Conservation (phyloP, 2,329 filamentous ascomycete species). For the Fusarium irregulare region DNA sequence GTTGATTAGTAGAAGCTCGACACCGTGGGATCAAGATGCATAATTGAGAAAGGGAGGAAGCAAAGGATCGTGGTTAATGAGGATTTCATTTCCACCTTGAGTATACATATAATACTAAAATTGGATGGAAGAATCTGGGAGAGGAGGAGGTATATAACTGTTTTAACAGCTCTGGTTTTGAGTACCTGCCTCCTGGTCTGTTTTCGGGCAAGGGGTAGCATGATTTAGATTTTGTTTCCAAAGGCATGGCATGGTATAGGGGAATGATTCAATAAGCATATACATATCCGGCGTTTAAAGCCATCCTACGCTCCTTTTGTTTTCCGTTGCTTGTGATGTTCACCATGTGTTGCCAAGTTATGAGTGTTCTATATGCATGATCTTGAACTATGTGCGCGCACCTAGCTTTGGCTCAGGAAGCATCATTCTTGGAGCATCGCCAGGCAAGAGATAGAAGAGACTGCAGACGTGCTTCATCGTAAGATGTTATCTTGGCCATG, state of each 20-base stretch:
- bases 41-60: slow-evolving; percentile 26
- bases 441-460: background rate
- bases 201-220: slow-evolving; percentile 14
- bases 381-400: background rate
- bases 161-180: slow-evolving; percentile 29
- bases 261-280: slow-evolving; percentile 25
- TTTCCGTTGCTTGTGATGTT: background rate
- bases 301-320: background rate
- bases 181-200: slow-evolving; percentile 29
- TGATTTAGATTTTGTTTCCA: slow-evolving; percentile 24
- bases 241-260: slow-evolving; percentile 22
- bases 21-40: slow-evolving; percentile 51
- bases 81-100: slow-evolving; percentile 9
- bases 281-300: slow-evolving; percentile 16
- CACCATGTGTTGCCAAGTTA: background rate
- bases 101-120: slow-evolving; percentile 44
- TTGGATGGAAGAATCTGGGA: slow-evolving; percentile 39
- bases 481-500: background rate
- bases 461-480: background rate
- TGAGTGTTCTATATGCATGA: background rate
- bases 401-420: background rate
- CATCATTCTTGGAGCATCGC: background rate
- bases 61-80: slow-evolving; percentile 1
- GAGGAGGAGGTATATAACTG: slow-evolving; percentile 13
- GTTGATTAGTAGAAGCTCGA: slow-evolving; percentile 48